These are phyloP conservation scores for Pelargonium myrrhifolium DNA, from an alignment of 441 rosid genomes.

Conservation along the genomic window DNA sequence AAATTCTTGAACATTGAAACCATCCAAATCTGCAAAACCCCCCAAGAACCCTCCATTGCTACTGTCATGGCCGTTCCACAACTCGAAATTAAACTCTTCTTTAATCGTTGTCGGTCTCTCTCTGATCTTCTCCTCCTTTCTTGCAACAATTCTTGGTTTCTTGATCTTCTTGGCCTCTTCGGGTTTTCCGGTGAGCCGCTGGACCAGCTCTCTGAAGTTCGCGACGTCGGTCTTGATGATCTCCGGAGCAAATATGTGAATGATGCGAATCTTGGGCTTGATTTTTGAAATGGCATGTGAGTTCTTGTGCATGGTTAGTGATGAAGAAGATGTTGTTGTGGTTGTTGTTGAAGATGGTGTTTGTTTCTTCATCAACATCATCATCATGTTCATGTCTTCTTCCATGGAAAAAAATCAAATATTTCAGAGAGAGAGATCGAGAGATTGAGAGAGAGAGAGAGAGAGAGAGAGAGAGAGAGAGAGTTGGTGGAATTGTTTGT, in stretches of 20 bases:
- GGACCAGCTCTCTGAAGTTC: constrained; percentile 25
- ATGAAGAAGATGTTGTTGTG: constrained; percentile 24
- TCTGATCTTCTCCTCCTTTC: constrained; percentile 9
- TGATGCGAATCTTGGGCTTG: constrained; percentile 33
- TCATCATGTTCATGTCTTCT: neutral
- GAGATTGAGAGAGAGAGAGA: too few species aligned
- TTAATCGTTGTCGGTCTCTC: constrained; percentile 14
- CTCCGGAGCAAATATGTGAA: constrained; percentile 20
- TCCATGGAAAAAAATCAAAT: neutral
- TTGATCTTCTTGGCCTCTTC: constrained; percentile 22
- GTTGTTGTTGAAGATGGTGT: neutral
- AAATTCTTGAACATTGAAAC: constrained; percentile 51
- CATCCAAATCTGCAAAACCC: constrained; percentile 59
- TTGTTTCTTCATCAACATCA: neutral
- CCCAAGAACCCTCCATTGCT: constrained; percentile 37
- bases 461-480: neutral
- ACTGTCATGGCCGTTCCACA: too few species aligned
- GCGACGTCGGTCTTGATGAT: constrained; percentile 24
- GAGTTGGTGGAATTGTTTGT: neutral
- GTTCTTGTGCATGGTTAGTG: constrained; percentile 36
- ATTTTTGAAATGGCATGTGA: constrained; percentile 52
- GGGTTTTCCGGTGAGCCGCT: constrained; percentile 28
- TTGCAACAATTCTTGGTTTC: constrained; percentile 7
- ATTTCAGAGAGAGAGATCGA: neutral
- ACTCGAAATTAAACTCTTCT: constrained; percentile 20